A percentile compares a stretch with the other conserved stretches of the same genome.
Evolutionary conservation across 371 early-diverging fungal species (phyloP).

Genomic region (Mucor indicus): DNA sequence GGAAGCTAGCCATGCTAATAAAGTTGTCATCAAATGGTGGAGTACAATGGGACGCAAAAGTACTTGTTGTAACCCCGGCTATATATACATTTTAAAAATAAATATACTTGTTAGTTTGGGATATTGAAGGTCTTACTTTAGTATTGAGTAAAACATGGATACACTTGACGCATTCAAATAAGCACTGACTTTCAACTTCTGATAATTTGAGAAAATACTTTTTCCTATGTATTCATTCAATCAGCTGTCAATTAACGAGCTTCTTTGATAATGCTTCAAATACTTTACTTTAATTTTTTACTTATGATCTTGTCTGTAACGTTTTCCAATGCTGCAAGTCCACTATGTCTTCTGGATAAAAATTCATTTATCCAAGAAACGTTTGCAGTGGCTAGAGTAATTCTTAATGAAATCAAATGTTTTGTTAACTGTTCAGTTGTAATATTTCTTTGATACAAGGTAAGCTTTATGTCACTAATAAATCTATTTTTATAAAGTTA

Average conservation of each 20-base stretch:
- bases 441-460: conserved; percentile 25
- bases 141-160: conserved; percentile 55
- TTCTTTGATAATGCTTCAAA: no score
- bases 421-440: conserved; percentile 44
- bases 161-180: conserved; percentile 62
- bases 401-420: conserved; percentile 49
- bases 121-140: conserved; percentile 38
- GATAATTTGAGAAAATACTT: conserved; percentile 9
- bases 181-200: conserved; percentile 28
- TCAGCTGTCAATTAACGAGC: not conserved
- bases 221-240: conserved; percentile 6
- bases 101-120: no score
- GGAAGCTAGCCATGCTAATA: conserved; percentile 20
- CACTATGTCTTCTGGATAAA: conserved; percentile 46
- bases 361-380: conserved; percentile 62
- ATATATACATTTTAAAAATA: not conserved
- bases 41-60: conserved; percentile 37
- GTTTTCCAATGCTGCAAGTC: conserved; percentile 50
- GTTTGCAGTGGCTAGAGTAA: conserved; percentile 47
- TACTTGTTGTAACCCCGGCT: conserved; percentile 58
- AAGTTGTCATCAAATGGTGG: conserved; percentile 23
- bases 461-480: no score
- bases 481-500: conserved; percentile 4
- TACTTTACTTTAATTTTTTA: conserved; percentile 44
- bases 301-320: conserved; percentile 48